Conservation (phyloP, 169 alveolate species). For the Eimeria necatrix region DNA sequence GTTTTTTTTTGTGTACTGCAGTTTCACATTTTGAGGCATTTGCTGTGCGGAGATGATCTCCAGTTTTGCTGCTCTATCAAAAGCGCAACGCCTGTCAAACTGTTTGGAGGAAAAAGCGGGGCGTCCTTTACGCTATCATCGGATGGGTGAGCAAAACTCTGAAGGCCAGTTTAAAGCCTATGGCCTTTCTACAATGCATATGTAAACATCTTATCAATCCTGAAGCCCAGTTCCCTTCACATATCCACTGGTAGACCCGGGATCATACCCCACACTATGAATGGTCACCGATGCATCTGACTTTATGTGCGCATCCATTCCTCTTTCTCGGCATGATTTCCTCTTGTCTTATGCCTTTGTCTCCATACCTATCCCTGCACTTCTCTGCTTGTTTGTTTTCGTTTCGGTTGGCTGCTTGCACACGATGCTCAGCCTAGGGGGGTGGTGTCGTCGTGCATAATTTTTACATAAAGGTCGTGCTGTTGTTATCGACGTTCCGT, state of each 20-base stretch:
- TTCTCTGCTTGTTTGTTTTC: neutral
- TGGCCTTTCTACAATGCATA: too few relatives aligned
- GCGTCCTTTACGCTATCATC: slow-evolving; percentile 1
- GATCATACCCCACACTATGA: too few relatives aligned
- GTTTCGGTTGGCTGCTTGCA: neutral
- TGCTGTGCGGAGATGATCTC: slow-evolving; percentile 11
- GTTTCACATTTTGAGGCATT: slow-evolving; percentile 20
- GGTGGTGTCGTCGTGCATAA: too few relatives aligned
- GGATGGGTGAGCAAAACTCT: neutral
- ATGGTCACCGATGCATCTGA: too few relatives aligned
- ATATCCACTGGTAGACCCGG: too few relatives aligned
- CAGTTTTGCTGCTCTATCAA: slow-evolving; percentile 38
- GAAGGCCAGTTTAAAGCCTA: too few relatives aligned
- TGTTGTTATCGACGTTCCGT: too few relatives aligned
- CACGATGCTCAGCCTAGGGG: too few relatives aligned
- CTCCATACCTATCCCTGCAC: neutral
- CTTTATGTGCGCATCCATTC: neutral
- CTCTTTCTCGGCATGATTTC: neutral
- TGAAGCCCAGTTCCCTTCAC: too few relatives aligned
- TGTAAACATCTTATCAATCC: too few relatives aligned
- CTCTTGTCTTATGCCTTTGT: neutral
- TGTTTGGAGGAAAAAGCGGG: slow-evolving; percentile 39
- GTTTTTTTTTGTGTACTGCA: neutral
- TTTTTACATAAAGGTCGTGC: too few relatives aligned
- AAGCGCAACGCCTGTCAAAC: neutral